Conservation (phyloP, 2,329 filamentous ascomycete species). For the Reticulascus tulasneorum region DNA sequence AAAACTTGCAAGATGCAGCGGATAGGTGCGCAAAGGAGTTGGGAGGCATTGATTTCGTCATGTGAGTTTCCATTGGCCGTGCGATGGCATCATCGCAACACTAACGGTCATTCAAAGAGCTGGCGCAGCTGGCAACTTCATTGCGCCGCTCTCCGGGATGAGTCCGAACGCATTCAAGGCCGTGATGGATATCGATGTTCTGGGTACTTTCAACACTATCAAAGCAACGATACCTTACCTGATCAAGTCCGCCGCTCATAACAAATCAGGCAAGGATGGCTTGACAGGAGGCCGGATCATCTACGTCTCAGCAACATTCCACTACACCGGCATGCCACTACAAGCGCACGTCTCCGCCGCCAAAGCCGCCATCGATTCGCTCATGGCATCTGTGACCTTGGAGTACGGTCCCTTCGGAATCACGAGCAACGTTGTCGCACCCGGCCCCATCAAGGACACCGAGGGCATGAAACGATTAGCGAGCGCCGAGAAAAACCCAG, state of each 20-base stretch:
- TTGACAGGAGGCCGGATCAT: conserved; percentile 77
- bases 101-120: conserved; percentile 51
- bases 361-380: conserved; percentile 85
- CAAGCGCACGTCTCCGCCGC: conserved; percentile 89
- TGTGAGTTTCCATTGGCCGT: conserved; percentile 53
- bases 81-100: background rate
- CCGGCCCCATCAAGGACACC: conserved; percentile 80
- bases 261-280: conserved; percentile 59
- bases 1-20: conserved; percentile 68
- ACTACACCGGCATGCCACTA: conserved; percentile 81
- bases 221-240: conserved; percentile 88
- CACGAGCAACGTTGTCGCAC: conserved; percentile 83
- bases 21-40: conserved; percentile 78
- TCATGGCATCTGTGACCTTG: conserved; percentile 74
- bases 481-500: conserved; percentile 30
- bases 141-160: conserved; percentile 77
- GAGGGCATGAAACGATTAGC: conserved; percentile 70
- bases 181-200: conserved; percentile 92
- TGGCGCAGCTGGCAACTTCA: conserved; percentile 92
- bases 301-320: conserved; percentile 85
- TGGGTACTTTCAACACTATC: conserved; percentile 91
- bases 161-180: conserved; percentile 88
- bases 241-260: conserved; percentile 64
- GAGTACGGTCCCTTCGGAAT: conserved; percentile 88
- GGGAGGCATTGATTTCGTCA: conserved; percentile 86